Base-by-base conservation (phyloP, 768 basidiomycete genomes). In the Xerocomus spinulosus region DNA sequence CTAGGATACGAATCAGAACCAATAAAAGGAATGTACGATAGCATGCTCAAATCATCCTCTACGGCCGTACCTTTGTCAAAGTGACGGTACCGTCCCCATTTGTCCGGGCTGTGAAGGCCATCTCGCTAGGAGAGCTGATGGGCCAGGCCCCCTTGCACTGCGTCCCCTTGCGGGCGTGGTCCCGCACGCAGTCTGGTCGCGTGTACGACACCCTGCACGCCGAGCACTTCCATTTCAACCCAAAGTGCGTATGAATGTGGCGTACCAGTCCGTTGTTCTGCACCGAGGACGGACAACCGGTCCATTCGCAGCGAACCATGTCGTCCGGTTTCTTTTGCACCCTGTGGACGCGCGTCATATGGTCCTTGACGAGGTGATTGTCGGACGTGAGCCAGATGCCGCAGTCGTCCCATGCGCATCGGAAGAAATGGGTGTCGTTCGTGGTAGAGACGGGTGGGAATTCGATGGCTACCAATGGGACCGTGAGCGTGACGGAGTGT, bases 301-400 rank as follows among this genome's bases (percentile, higher is more conserved):
- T 2, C 61, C 61, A 63, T 12, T 36, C 13, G 21, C 61, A 63
- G 17, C 14, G 2, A 1, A 18, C 32, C 13, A 5, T 3, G 23
- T 40, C 48, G 17, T 20, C 17, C 10, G 34, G 2, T 2, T 33
- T 47, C 17, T 30, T 42, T 1, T 53, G 18, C 7, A 15, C 48
- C 24, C 32, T 9, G 15, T 63, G 61, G 14, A 6, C 9, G 42
- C 21, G 17, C 3, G 15, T 13, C 14, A 63, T 26, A 34, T 63
- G 61, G 23, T 25, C 9, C 34, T 33, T 52, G 24, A 64, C 33
- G 1, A 42, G 46, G 20, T 47, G 54, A 23, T 48, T 51, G 2
- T 54, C 48, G 8, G 46, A 48, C 3, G 62, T 42, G 39, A 63
- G 54, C 61, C 61, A 63, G 2, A 38, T 34, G 0, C 49, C 35